A percentile compares a stretch with the other conserved stretches of the same genome.
These are phyloP conservation scores for Parmelia sp. DNA, from an alignment of 495 filamentous ascomycete species.

Conservation along the genomic window DNA sequence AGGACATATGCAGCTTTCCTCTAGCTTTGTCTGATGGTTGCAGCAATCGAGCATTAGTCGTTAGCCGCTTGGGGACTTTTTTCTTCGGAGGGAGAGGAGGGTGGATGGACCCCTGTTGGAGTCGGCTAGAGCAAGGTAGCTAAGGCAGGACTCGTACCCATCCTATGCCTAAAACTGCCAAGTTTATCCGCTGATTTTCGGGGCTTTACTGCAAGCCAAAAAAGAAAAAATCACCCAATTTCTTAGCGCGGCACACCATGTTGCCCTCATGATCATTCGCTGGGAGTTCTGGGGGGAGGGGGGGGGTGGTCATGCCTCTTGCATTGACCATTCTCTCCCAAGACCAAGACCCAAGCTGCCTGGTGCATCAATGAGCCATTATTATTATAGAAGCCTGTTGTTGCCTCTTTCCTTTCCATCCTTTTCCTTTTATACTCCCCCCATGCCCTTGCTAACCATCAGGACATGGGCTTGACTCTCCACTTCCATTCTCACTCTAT, in stretches of 20 bases:
- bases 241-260: conserved; percentile 20
- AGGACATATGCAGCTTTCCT: conserved; percentile 17
- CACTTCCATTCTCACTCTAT: conserved; percentile 13
- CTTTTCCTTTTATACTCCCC: not conserved
- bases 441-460: not conserved
- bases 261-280: conserved; percentile 27
- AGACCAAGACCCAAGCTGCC: not conserved
- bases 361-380: conserved; percentile 3
- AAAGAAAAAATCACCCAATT: not conserved
- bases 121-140: conserved; percentile 11
- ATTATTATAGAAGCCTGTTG: conserved; percentile 18
- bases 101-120: not conserved
- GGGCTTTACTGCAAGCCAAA: conserved; percentile 19
- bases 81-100: not conserved
- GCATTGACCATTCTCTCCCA: conserved; percentile 17
- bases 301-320: conserved; percentile 12
- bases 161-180: not conserved
- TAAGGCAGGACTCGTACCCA: conserved; percentile 8
- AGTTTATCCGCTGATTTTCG: conserved; percentile 17
- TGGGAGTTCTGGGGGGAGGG: conserved; percentile 11
- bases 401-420: conserved; percentile 11
- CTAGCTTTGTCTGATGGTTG: conserved; percentile 16
- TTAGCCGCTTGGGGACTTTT: conserved; percentile 18
- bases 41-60: conserved; percentile 9
- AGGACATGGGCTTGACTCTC: conserved; percentile 7